A percentile compares a stretch with the other conserved stretches of the same genome.
Evolutionary conservation across 129 eudicot genomes (phyloP).

Genomic region (Lonicera japonica): DNA sequence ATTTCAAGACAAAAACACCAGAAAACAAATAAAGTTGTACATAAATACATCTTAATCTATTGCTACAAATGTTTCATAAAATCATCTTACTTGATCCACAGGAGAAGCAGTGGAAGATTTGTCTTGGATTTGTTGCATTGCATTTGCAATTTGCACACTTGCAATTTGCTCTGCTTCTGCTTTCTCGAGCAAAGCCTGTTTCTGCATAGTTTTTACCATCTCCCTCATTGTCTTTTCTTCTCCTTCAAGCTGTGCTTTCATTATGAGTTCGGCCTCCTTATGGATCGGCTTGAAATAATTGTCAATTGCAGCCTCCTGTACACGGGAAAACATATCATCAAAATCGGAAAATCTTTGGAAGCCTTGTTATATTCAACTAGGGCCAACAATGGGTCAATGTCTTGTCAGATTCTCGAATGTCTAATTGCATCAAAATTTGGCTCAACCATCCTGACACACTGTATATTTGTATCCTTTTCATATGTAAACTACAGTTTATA

Average conservation of each 20-base stretch:
- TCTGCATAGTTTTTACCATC: constrained; percentile 60
- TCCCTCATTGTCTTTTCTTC: constrained; percentile 66
- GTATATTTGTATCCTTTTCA: too few relatives aligned
- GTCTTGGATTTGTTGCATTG: constrained; percentile 26
- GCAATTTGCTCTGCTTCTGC: constrained; percentile 40
- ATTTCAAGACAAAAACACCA: not conserved
- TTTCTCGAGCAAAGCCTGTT: constrained; percentile 58
- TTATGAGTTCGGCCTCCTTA: constrained; percentile 67
- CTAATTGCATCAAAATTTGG: too few relatives aligned
- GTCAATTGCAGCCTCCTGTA: constrained; percentile 68
- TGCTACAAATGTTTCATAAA: not conserved
- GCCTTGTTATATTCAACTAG: too few relatives aligned
- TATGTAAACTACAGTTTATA: too few relatives aligned
- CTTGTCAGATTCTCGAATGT: too few relatives aligned
- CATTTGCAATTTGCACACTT: too few relatives aligned
- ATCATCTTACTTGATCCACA: constrained; percentile 23
- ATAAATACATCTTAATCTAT: not conserved
- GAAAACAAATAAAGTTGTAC: not conserved
- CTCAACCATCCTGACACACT: too few relatives aligned
- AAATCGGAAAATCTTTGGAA: not conserved
- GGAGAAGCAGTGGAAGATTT: constrained; percentile 4
- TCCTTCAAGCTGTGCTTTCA: constrained; percentile 70
- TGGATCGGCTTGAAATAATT: constrained; percentile 75
- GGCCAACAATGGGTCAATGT: too few relatives aligned
- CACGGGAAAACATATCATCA: not conserved